Evolutionary conservation across 495 filamentous ascomycete genomes (phyloP), one percentile per base, ranked within the genome.

Genomic region (Annulohypoxylon stygium): DNA sequence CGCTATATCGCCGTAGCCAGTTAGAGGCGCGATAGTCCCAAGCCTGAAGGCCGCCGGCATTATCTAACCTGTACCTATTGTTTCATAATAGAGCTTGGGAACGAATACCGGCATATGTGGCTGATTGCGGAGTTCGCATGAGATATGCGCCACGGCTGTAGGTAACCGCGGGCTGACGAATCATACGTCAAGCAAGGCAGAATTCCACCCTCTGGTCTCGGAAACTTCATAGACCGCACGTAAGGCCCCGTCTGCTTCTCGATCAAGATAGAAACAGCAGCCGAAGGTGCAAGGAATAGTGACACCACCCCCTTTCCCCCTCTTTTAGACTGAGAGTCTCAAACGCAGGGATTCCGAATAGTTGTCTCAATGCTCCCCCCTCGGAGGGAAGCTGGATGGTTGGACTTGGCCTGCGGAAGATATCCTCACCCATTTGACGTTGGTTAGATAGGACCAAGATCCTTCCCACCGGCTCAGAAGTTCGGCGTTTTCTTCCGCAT

Each of bases 381-480:
- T 92, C 8, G 92, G 92, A 34, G 92, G 92, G 74, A 93, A 94
- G 59, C 78, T 90, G 26, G 91, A 88, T 0, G 80, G 59, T 67
- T 87, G 85, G 61, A 87, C 83, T 33, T 57, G 74, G 23, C 91
- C 91, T n/a, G 83, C 81, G 57, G 85, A 84, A 4, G 84, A 83
- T 60, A 95, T 78, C 30, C 90, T 89, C 68, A 90, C 82, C 87
- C 87, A 89, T 55, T 81, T 78, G 39, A 89, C 71, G n/a, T 78
- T 86, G 6, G 81, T 79, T 54, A 89, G 80, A 72, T 84, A 89
- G 50, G 86, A 77, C 87, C 87, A 89, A 33, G 81, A 79, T 7
- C 84, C 85, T 62, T 88, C 87, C 82, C 83, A 88, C 34, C 81
- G 77, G 54, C 82, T 78, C 4, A 89, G 74, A 51, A 85, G 65